phyloP scores from a whole-genome alignment of 2,329 filamentous ascomycete species.

The Aspergillus calidoustus region DNA sequence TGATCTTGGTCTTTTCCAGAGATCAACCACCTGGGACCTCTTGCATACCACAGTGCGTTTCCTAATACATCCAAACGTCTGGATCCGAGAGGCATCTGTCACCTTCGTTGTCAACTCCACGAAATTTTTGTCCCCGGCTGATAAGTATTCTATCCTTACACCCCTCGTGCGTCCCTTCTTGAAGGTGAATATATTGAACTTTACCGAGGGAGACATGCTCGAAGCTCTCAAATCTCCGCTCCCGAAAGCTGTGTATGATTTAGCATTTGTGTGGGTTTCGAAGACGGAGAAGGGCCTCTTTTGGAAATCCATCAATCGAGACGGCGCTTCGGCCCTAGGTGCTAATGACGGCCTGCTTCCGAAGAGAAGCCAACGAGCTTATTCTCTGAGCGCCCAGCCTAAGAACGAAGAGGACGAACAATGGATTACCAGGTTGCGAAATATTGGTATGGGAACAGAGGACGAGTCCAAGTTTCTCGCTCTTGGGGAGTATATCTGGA shows the following conservation, averaged over 20 bases:
- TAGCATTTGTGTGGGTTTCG: conserved; percentile 82
- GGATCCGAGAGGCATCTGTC: conserved; percentile 88
- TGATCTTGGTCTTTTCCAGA: conserved; percentile 82
- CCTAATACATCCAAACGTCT: conserved; percentile 89
- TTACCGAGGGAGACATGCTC: conserved; percentile 74
- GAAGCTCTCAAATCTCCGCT: conserved; percentile 84
- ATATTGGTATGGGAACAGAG: conserved; percentile 77
- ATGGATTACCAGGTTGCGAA: conserved; percentile 84
- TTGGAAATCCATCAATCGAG: conserved; percentile 77
- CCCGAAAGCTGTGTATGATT: conserved; percentile 78
- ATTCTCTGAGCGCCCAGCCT: conserved; percentile 63
- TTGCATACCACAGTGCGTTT: conserved; percentile 83
- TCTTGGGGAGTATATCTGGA: conserved; percentile 89
- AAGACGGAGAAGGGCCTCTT: conserved; percentile 82
- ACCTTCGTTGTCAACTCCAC: conserved; percentile 81
- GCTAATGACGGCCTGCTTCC: conserved; percentile 60
- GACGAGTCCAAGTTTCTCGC: conserved; percentile 90
- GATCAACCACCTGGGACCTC: conserved; percentile 83
- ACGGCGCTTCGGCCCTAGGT: conserved; percentile 71
- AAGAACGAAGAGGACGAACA: conserved; percentile 93
- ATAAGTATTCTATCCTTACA: conserved; percentile 79
- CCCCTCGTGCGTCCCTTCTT: conserved; percentile 82
- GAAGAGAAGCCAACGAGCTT: conserved; percentile 58
- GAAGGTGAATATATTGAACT: conserved; percentile 70
- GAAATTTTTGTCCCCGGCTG: conserved; percentile 75